A percentile compares a stretch with the other conserved stretches of the same genome.
Conservation (phyloP, 176 grass and related monocot species). For the Carex myosuroides region DNA sequence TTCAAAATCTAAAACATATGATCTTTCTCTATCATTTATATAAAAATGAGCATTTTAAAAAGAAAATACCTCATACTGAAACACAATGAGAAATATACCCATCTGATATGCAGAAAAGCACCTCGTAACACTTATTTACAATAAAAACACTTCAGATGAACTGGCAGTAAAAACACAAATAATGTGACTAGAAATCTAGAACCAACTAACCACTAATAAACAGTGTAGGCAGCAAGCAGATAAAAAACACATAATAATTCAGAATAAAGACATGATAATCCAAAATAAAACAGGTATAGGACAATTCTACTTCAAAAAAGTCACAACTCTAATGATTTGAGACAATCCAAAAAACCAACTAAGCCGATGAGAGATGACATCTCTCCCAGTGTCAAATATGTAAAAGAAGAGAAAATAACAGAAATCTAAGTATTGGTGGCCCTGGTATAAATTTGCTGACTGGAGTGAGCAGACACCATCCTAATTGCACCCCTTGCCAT, state of each 20-base stretch:
- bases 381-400: neutral
- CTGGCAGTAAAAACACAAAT: neutral
- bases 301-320: neutral
- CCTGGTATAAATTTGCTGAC: conserved; percentile 30
- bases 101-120: no score
- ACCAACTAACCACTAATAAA: neutral
- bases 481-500: conserved; percentile 29
- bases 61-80: no score
- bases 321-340: neutral
- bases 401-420: conserved; percentile 1
- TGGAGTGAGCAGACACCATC: conserved; percentile 26
- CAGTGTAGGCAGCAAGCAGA: neutral
- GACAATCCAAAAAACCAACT: neutral
- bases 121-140: no score
- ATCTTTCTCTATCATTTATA: no score
- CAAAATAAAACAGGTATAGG: neutral
- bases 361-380: neutral
- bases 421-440: conserved; percentile 26
- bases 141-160: no score
- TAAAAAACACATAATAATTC: neutral
- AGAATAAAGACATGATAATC: neutral
- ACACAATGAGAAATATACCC: no score
- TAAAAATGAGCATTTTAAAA: no score
- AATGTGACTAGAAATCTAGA: neutral
- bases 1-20: no score